Evolutionary conservation across 352 stramenopile species (phyloP), one percentile per base, ranked within the genome.

Genomic region (Phytophthora tubulina): DNA sequence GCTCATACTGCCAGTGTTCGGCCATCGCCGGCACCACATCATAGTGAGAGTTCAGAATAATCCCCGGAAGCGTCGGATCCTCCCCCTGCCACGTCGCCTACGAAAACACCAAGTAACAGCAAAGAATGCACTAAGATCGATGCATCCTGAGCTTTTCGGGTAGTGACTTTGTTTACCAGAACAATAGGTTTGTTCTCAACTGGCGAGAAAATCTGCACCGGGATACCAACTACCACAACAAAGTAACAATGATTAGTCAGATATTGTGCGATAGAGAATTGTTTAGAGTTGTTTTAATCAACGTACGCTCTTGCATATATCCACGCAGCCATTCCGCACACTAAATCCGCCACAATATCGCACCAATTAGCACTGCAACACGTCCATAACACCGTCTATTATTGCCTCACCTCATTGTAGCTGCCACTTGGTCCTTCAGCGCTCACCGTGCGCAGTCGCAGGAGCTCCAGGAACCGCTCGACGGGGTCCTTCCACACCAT

Each of bases 41-140:
- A 77, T 99, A 99, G 75, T 99, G 97, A 17, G 88, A 97, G 75
- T 99, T 99, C n/a, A 99, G 78, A 6, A 99, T 71, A 38, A 99
- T 84, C 3, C 88, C 74, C 1, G 96, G 94, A 41, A 99, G 83
- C 35, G 81, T 78, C n/a, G 90, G 60, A 71, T 99, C 83, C 39
- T 87, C 76, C 3, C 97, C 97, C 42, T 80, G 77, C 92, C 96
- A 98, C 50, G 88, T 89, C 0, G 79, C 80, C 83, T 91, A 44
- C 14, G 41, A 46, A 14, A 70, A 45, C 11, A 50, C 35, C 38
- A 8, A 49, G 27, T 42, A 45, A 56, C 21, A 52, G 2, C 9
- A 58, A 35, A 5, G 7, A 46, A 31, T 45, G 21, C 27, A 53
- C 21, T 17, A 10, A 27, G 27, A 30, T 15, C 11, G n/a, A 7